Evolutionary conservation across 2,329 filamentous ascomycete species (phyloP), one percentile per base, ranked within the genome.

Genomic region (Phaeosphaeria sp.): DNA sequence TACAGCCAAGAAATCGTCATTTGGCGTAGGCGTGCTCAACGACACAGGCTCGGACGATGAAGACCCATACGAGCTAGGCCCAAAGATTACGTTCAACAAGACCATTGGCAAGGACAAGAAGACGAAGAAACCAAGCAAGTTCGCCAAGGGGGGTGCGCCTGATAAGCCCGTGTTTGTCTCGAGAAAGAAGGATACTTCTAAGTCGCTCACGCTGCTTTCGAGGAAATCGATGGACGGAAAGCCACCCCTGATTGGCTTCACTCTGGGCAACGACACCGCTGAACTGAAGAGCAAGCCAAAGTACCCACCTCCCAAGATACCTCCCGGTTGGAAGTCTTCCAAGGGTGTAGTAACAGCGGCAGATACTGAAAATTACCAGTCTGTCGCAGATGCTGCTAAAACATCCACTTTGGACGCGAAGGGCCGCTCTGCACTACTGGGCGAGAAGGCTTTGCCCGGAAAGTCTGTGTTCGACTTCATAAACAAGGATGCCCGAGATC

Each of bases 391-490:
- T 57, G 91, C 90, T 1, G 92, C 93, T 8, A 93, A 89, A 75
- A 82, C 86, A 2, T 95, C 92, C 0, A 87, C 83, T 1, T 83
- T 96, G 8, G 88, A 96, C 73, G 89, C 92, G 0, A 89, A 87
- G 70, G 83, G 89, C 43, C 87, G 95, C 60, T 93, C 93, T 13
- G 87, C 87, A 3, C 82, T 96, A 0, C 83, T 98, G 1, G 93
- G 93, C 36, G 94, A 97, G 78, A 83, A 86, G 40, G 85, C 87
- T 36, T 81, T 98, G 0, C 93, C 93, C 0, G 92, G 92, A 0
- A 97, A 98, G 79, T 98, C 95, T 0, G 89, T 99, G 2, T 99
- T 98, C 75, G 93, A 98, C 77, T 99, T 91, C 76, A 84, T 99
- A 64, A 91, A 91, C 0, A 83, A 91, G 0, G 85, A 90, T 33